Evolutionary conservation across 495 filamentous ascomycete species (phyloP).

Genomic region (Penicillium maclennaniae): DNA sequence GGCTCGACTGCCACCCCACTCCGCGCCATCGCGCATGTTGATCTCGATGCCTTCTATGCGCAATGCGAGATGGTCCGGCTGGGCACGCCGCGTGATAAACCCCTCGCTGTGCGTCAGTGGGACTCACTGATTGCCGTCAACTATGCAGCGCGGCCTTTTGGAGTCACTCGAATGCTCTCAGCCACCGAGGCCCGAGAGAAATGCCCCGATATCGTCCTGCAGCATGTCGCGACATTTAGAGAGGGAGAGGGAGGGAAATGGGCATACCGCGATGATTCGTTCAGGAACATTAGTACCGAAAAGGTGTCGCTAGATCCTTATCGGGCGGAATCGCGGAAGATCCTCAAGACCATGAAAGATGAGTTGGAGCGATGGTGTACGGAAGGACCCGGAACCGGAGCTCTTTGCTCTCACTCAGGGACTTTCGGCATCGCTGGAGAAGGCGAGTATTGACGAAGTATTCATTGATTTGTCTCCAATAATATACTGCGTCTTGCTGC

Average conservation of each 20-base stretch:
- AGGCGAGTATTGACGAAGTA: constrained; percentile 87
- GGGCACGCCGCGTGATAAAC: constrained; percentile 64
- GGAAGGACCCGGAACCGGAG: constrained; percentile 9
- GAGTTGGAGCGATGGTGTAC: constrained; percentile 44
- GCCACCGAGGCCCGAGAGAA: constrained; percentile 80
- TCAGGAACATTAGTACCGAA: constrained; percentile 70
- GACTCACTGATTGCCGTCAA: constrained; percentile 91
- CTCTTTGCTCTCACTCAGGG: constrained; percentile 53
- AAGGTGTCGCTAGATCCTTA: constrained; percentile 96
- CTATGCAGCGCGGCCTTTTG: constrained; percentile 80
- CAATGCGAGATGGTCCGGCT: constrained; percentile 93
- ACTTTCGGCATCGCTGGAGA: constrained; percentile 61
- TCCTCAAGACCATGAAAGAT: constrained; percentile 77
- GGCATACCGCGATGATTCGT: constrained; percentile 83
- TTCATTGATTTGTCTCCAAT: constrained; percentile 88
- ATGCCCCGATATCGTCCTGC: constrained; percentile 78
- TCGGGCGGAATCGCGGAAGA: constrained; percentile 76
- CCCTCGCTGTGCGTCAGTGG: constrained; percentile 82
- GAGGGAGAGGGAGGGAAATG: constrained; percentile 82
- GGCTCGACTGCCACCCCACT: constrained; percentile 71
- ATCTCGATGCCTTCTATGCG: constrained; percentile 97
- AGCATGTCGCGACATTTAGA: constrained; percentile 93
- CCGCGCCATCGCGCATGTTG: constrained; percentile 84
- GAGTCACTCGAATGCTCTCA: constrained; percentile 69
- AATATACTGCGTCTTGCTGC: constrained; percentile 68